A percentile compares a stretch with the other conserved stretches of the same genome.
Conservation (phyloP, 495 filamentous ascomycete genomes). For the Aspergillus nanangensis region DNA sequence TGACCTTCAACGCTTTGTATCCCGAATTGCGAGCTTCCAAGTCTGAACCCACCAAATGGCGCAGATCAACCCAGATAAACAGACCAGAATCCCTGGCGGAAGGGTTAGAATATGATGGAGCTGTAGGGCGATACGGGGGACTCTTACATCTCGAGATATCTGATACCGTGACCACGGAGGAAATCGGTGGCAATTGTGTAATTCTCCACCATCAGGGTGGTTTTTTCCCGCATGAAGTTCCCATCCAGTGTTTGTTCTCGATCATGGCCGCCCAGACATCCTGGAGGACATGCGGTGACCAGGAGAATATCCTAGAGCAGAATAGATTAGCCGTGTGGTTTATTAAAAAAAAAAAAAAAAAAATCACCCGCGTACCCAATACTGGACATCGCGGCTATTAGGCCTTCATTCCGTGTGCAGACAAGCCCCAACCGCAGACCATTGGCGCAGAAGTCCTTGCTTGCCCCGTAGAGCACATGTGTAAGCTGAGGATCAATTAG, state of each 20-base stretch:
- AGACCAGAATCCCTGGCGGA: conserved; percentile 12
- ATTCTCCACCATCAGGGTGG: conserved; percentile 4
- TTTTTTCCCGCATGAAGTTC: conserved; percentile 22
- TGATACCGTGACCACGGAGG: background rate
- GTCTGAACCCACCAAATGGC: conserved; percentile 14
- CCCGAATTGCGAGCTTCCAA: background rate
- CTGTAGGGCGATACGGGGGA: background rate
- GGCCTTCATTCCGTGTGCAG: conserved; percentile 30
- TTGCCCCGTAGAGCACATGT: conserved; percentile 46
- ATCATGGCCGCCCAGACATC: conserved; percentile 36
- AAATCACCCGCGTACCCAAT: conserved; percentile 13
- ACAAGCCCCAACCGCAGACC: conserved; percentile 39
- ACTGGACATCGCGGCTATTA: conserved; percentile 25
- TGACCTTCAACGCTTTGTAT: background rate
- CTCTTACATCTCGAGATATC: background rate
- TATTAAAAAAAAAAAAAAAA: background rate
- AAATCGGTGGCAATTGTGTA: background rate
- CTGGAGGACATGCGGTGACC: conserved; percentile 30
- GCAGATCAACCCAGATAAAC: conserved; percentile 48
- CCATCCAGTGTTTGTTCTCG: conserved; percentile 23
- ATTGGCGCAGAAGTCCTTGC: conserved; percentile 42
- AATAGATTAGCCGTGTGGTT: no score
- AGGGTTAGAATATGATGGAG: background rate
- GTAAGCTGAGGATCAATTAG: conserved; percentile 33
- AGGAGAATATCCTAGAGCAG: conserved; percentile 24